Evolutionary conservation across 2,329 filamentous ascomycete genomes (phyloP), one percentile per base, ranked within the genome.

Genomic region (Aspergillus sp.): DNA sequence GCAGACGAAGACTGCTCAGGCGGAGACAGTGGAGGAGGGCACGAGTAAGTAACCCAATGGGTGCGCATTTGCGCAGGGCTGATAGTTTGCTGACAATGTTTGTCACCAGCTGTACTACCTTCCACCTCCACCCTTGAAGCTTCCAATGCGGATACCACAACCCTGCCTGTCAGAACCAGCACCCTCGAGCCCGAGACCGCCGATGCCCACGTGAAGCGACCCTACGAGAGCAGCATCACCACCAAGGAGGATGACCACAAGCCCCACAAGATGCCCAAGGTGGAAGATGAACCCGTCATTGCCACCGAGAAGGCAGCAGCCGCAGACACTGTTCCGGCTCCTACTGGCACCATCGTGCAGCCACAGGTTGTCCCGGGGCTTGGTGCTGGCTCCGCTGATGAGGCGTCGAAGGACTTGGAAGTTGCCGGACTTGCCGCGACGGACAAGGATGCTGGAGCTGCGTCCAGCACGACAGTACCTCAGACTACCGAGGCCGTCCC

Each of bases 181-280:
- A 57, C 15, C 11, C 36, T 48, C 27, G 57, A 41, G 54, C 57
- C 39, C 32, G 68, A 73, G 49, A 62, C 30, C 50, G 56, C 66
- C 15, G 68, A 65, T 21, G 59, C 63, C 8, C 71, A 75, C 42
- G 49, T 60, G 36, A 76, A 76, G 70, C 73, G 74, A 23, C 71
- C 74, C n/a, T 73, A 75, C 54, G 74, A 76, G 64, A 73, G 65
- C 53, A 70, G 70, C 39, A 59, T 70, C 49, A 70, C 73, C 60
- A 62, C 66, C 19, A 70, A 65, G 50, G 70, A 73, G 41, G 71
- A 76, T 19, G 65, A 66, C 32, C 59, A 67, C 53, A 73, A 74
- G 63, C 74, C 73, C 32, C 65, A 66, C 62, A 76, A 76, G 67
- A 75, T 75, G 21, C 59, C 69, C 63, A 75, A 74, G 62, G 71